A percentile compares a stretch with the other conserved stretches of the same genome.
Evolutionary conservation across 306 rosid species (phyloP).

Genomic region (Lathyrus aphaca): DNA sequence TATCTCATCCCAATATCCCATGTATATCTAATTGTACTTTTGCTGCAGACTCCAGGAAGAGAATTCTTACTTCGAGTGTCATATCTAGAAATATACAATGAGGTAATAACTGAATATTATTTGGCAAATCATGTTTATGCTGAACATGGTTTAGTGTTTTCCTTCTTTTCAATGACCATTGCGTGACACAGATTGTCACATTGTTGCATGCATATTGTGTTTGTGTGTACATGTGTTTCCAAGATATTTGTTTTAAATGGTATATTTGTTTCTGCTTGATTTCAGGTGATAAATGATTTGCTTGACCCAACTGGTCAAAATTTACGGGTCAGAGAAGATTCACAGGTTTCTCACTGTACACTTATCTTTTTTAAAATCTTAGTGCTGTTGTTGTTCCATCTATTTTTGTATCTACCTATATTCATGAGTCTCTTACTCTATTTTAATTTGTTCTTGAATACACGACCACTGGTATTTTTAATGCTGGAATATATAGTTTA

Average conservation of each 20-base stretch:
- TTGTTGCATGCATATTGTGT: slow-evolving; percentile 12
- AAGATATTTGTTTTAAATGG: slow-evolving; percentile 29
- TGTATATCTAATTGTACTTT: slow-evolving; percentile 36
- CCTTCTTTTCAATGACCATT: not conserved
- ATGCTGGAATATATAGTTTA: slow-evolving; percentile 26
- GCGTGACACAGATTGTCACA: slow-evolving; percentile 6
- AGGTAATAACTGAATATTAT: slow-evolving; percentile 56
- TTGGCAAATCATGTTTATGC: slow-evolving; percentile 17
- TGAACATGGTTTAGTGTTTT: not conserved
- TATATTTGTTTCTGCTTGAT: slow-evolving; percentile 44
- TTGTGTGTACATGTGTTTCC: not conserved
- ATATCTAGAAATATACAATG: slow-evolving; percentile 95
- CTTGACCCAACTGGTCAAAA: slow-evolving; percentile 99
- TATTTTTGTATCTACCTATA: slow-evolving; percentile 11
- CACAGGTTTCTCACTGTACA: slow-evolving; percentile 68
- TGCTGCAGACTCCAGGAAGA: slow-evolving; percentile 94
- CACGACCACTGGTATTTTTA: slow-evolving; percentile 2
- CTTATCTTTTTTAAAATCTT: slow-evolving; percentile 20
- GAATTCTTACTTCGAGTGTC: slow-evolving; percentile 98
- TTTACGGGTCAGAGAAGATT: slow-evolving; percentile 97
- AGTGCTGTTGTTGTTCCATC: slow-evolving; percentile 8
- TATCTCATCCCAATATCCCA: slow-evolving; percentile 29
- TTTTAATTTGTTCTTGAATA: slow-evolving; percentile 20
- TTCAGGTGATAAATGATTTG: slow-evolving; percentile 97
- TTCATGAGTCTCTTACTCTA: slow-evolving; percentile 4